These are phyloP conservation scores for Populus davidiana DNA, from an alignment of 345 rosid genomes.

Conservation along the genomic window DNA sequence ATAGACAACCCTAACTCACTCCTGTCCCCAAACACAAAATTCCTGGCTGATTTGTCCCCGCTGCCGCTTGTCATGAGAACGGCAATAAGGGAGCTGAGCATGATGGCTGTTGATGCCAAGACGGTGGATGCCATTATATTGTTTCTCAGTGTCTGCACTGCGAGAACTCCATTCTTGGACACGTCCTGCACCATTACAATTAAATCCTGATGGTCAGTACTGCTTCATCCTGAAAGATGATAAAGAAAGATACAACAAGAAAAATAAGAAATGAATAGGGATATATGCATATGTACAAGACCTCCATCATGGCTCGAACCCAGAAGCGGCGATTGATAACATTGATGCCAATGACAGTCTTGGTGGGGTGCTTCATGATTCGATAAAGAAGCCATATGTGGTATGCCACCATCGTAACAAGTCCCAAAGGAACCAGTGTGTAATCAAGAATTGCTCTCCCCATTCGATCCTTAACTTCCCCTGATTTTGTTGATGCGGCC, in stretches of 20 bases:
- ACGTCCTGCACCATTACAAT: conserved; percentile 37
- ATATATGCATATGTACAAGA: not conserved
- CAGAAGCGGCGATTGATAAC: conserved; percentile 81
- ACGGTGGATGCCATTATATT: conserved; percentile 96
- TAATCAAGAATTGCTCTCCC: conserved; percentile 52
- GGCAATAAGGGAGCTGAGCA: conserved; percentile 73
- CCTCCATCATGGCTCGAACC: conserved; percentile 97
- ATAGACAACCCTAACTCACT: conserved; percentile 53
- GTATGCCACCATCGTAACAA: conserved; percentile 48
- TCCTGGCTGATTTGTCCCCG: conserved; percentile 32
- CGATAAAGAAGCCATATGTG: conserved; percentile 73
- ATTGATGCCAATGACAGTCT: conserved; percentile 70
- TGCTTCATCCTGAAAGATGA: not conserved
- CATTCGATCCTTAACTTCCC: conserved; percentile 28
- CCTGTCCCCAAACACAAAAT: conserved; percentile 47
- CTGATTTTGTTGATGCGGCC: not conserved
- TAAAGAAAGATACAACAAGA: not conserved
- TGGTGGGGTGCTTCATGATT: conserved; percentile 53
- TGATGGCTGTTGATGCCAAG: conserved; percentile 79
- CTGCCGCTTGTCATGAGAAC: conserved; percentile 47
- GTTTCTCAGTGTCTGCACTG: conserved; percentile 83
- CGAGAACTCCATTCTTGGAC: conserved; percentile 75
- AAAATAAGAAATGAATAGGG: not conserved
- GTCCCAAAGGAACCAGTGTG: conserved; percentile 59
- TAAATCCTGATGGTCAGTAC: not conserved